A percentile compares a stretch with the other conserved stretches of the same genome.
These are phyloP conservation scores for Candida tammaniensis DNA, from an alignment of 805 yeast genomes.

Conservation along the genomic window DNA sequence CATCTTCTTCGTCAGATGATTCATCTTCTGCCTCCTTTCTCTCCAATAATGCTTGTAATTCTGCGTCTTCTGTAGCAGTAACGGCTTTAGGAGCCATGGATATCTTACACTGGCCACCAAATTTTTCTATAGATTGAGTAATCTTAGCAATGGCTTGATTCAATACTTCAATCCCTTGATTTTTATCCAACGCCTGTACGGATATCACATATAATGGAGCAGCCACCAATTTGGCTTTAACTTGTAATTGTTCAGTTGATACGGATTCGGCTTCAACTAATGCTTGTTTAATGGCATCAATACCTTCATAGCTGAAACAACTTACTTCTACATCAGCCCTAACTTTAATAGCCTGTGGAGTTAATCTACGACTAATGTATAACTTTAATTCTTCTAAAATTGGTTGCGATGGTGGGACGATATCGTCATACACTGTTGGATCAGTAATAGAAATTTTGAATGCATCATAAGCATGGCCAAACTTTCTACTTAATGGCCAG, in stretches of 20 bases:
- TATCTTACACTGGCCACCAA: constrained; percentile 85
- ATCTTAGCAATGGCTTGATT: constrained; percentile 78
- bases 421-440: constrained; percentile 78
- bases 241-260: constrained; percentile 80
- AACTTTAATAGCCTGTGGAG: constrained; percentile 96
- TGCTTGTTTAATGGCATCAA: constrained; percentile 92
- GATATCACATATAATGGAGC: constrained; percentile 95
- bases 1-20: constrained; percentile 71
- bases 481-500: constrained; percentile 95
- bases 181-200: constrained; percentile 89
- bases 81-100: constrained; percentile 99
- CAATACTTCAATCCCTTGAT: constrained; percentile 77
- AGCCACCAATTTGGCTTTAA: constrained; percentile 93
- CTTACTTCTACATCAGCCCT: constrained; percentile 99
- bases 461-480: constrained; percentile 96
- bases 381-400: constrained; percentile 79
- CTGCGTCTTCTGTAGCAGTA: constrained; percentile 97
- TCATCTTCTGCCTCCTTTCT: constrained; percentile 86
- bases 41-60: constrained; percentile 92
- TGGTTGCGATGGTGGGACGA: constrained; percentile 68
- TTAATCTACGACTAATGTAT: constrained; percentile 88
- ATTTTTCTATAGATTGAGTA: constrained; percentile 60
- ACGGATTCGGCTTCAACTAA: constrained; percentile 81
- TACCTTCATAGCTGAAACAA: constrained; percentile 95
- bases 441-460: constrained; percentile 95